These are phyloP conservation scores for Cymodocea nodosa DNA, from an alignment of 116 monocot genomes.

Conservation along the genomic window DNA sequence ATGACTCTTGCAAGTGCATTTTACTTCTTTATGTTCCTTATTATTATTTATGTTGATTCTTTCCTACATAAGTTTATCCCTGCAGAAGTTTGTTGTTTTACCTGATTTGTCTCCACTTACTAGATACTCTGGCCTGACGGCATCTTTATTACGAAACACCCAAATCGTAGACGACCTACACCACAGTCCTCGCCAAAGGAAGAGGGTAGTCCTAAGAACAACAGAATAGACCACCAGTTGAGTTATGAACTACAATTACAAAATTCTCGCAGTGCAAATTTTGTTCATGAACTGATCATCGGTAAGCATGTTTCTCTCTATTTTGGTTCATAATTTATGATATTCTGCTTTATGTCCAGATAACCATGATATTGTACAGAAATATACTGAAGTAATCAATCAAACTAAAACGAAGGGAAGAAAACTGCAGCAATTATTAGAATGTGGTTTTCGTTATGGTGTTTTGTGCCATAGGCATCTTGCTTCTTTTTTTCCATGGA, in stretches of 20 bases:
- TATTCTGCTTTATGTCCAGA: no score
- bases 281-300: constrained; percentile 82
- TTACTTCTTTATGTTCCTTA: no score
- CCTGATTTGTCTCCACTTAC: neutral
- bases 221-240: constrained; percentile 16
- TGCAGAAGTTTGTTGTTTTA: neutral
- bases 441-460: no score
- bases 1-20: no score
- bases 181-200: constrained; percentile 43
- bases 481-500: no score
- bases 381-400: no score
- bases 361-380: no score
- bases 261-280: constrained; percentile 54
- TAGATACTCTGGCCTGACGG: constrained; percentile 99
- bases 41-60: neutral
- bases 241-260: constrained; percentile 47
- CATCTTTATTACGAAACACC: constrained; percentile 92
- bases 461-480: no score
- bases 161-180: constrained; percentile 57
- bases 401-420: no score
- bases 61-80: neutral
- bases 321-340: neutral
- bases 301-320: constrained; percentile 27
- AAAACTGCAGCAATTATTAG: no score
- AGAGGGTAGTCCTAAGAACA: constrained; percentile 13